phyloP scores from a whole-genome alignment of 164 flowering plant genomes.

The Pachysandra terminalis region DNA sequence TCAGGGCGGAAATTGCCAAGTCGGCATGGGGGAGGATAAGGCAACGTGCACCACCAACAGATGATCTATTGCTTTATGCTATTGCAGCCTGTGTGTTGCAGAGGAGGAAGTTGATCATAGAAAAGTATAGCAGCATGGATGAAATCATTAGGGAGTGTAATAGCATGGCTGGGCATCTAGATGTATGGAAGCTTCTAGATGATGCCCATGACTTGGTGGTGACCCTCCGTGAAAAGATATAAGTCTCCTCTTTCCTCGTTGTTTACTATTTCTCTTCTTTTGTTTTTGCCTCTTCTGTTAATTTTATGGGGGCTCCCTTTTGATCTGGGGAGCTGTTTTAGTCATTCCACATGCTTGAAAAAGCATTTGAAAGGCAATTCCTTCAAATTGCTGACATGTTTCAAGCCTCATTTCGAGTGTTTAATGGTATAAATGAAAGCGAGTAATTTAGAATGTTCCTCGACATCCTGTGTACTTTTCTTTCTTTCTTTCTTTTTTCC shows the following conservation, averaged over 20 bases:
- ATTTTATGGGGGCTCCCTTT: background rate
- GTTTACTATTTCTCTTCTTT: background rate
- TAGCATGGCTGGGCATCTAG: constrained; percentile 86
- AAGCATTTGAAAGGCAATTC: background rate
- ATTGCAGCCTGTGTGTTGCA: constrained; percentile 90
- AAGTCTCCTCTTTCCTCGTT: constrained; percentile 2
- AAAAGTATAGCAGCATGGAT: constrained; percentile 89
- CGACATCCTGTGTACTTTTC: no score
- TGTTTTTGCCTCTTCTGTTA: background rate
- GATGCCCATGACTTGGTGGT: constrained; percentile 91
- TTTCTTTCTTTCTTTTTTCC: no score
- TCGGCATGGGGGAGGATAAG: constrained; percentile 89
- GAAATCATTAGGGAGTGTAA: constrained; percentile 91
- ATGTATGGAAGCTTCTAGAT: constrained; percentile 92
- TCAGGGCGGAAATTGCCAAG: constrained; percentile 77
- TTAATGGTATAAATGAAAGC: no score
- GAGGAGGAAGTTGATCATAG: constrained; percentile 81
- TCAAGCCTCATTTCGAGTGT: no score
- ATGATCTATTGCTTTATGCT: constrained; percentile 84
- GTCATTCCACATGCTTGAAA: background rate
- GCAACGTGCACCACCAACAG: constrained; percentile 86
- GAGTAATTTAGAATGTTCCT: no score
- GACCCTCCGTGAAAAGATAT: constrained; percentile 74
- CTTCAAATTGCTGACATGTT: background rate
- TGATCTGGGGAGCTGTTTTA: background rate